These are phyloP conservation scores for Carex scoparia DNA, from an alignment of 176 grass and related monocot species.

Conservation along the genomic window DNA sequence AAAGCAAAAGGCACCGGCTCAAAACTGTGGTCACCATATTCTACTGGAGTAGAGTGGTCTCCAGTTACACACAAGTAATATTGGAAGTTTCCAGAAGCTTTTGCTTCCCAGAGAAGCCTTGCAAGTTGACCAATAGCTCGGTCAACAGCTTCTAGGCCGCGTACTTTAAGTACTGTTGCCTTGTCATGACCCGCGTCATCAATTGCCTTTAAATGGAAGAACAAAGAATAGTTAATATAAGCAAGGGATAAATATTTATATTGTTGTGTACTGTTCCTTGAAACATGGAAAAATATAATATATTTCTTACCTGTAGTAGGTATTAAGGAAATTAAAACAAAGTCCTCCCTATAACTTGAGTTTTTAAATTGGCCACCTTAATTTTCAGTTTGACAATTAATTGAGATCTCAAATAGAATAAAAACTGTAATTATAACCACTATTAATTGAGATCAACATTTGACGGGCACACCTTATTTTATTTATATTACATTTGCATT, in stretches of 20 bases:
- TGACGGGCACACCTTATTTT: not conserved
- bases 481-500: not conserved
- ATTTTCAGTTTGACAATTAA: not conserved
- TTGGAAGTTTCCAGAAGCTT: constrained; percentile 55
- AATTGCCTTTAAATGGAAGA: constrained; percentile 50
- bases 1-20: constrained; percentile 75
- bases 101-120: constrained; percentile 72
- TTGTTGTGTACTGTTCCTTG: not conserved
- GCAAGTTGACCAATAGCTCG: constrained; percentile 66
- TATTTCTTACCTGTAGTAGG: not conserved
- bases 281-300: not conserved
- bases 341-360: not conserved
- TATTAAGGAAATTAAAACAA: not conserved
- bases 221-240: not conserved
- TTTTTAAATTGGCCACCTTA: not conserved
- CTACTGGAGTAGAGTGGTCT: constrained; percentile 93
- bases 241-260: not conserved
- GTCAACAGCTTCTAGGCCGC: constrained; percentile 84
- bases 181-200: constrained; percentile 95
- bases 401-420: not conserved
- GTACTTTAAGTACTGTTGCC: constrained; percentile 73
- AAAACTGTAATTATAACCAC: not conserved
- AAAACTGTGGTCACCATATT: constrained; percentile 91
- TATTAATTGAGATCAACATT: not conserved
- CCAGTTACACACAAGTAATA: constrained; percentile 82